These are phyloP conservation scores for Suhomyces sp. DNA, from an alignment of 805 yeast genomes.

Conservation along the genomic window DNA sequence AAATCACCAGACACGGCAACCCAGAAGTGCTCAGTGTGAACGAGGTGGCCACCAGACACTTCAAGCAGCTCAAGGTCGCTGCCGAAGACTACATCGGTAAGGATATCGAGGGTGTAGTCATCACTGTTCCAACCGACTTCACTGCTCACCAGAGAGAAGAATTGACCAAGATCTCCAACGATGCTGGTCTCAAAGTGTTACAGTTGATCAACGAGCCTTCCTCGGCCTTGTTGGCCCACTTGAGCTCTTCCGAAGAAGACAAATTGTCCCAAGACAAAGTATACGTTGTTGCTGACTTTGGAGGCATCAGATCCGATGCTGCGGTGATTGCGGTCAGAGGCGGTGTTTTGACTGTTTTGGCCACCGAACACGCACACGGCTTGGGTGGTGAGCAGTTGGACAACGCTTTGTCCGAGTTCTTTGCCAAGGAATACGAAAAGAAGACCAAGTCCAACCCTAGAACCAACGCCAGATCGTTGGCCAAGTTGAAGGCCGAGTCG, in stretches of 20 bases:
- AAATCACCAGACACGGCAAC: conserved; percentile 48
- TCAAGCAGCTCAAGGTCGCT: conserved; percentile 75
- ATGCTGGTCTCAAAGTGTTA: conserved; percentile 73
- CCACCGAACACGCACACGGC: conserved; percentile 76
- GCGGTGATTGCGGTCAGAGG: conserved; percentile 93
- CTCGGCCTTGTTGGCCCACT: conserved; percentile 85
- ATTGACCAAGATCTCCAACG: conserved; percentile 56
- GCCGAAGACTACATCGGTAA: conserved; percentile 92
- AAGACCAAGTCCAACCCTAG: conserved; percentile 79
- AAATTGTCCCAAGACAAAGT: conserved; percentile 61
- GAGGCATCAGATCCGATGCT: conserved; percentile 93
- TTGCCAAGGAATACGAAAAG: conserved; percentile 93
- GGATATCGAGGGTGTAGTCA: conserved; percentile 73
- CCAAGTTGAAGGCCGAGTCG: conserved; percentile 83
- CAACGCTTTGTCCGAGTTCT: conserved; percentile 70
- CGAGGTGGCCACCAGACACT: conserved; percentile 80
- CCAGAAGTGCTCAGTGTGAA: conserved; percentile 62
- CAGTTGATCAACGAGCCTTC: conserved; percentile 92
- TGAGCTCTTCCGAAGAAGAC: conserved; percentile 48
- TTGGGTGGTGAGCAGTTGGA: conserved; percentile 91
- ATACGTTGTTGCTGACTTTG: conserved; percentile 92
- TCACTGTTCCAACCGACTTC: conserved; percentile 90
- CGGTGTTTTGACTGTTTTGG: conserved; percentile 84
- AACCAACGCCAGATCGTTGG: conserved; percentile 75
- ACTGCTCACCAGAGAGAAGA: conserved; percentile 67